Evolutionary conservation across 2,329 filamentous ascomycete genomes (phyloP).

Genomic region (Venturia carpophila): DNA sequence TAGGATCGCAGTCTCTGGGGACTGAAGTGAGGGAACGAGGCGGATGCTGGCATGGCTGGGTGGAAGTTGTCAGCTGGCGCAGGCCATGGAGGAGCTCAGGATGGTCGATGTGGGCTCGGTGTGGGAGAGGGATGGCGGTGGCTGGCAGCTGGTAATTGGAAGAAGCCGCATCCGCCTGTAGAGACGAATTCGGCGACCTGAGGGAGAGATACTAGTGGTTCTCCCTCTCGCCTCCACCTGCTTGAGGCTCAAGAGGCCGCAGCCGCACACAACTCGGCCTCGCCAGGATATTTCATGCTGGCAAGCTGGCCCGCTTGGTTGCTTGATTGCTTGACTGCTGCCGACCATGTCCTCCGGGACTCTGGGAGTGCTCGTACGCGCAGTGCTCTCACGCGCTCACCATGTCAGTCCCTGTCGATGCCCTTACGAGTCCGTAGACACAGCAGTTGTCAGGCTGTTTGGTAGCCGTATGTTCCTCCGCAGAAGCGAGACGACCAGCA

Average conservation of each 20-base stretch:
- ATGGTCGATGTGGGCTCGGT: too few species aligned
- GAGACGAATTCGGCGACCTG: too few species aligned
- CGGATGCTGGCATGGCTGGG: slow-evolving; percentile 18
- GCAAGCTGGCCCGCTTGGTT: background rate
- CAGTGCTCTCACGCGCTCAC: background rate
- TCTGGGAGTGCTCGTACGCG: background rate
- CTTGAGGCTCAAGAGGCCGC: too few species aligned
- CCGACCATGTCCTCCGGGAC: too few species aligned
- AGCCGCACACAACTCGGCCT: too few species aligned
- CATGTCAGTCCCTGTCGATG: background rate
- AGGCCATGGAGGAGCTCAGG: background rate
- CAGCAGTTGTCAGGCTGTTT: too few species aligned
- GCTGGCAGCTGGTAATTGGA: background rate
- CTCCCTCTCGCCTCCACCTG: too few species aligned
- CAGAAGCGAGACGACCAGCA: too few species aligned
- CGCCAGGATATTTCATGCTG: background rate
- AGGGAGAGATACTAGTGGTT: too few species aligned
- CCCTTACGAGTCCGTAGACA: too few species aligned
- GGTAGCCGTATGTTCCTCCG: too few species aligned
- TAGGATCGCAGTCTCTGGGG: slow-evolving; percentile 70
- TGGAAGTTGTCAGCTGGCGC: background rate
- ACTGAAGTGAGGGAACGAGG: slow-evolving; percentile 54
- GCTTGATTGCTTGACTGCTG: too few species aligned
- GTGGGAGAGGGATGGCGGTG: background rate
- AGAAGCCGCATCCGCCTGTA: background rate